phyloP scores from a whole-genome alignment of 176 grass and related monocot genomes.

The Panicum miliaceum region DNA sequence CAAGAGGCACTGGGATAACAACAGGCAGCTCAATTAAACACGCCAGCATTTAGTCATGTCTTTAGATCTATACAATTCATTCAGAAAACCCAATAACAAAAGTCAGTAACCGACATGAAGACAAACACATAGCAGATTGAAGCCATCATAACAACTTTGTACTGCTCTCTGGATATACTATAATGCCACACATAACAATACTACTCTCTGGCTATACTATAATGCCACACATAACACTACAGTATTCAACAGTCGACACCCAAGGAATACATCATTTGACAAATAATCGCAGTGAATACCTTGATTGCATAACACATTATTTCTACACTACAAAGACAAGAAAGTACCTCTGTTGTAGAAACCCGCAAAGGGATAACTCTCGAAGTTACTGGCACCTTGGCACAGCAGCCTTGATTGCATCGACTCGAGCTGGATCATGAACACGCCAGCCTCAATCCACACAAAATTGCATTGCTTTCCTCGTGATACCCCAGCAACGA shows the following conservation, averaged over 20 bases:
- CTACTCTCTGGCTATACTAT: neutral
- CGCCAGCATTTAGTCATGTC: neutral
- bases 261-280: neutral
- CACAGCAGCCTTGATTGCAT: neutral
- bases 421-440: neutral
- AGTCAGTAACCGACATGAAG: neutral
- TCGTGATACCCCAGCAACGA: slow-evolving; percentile 3
- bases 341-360: neutral
- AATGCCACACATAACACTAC: too few species aligned
- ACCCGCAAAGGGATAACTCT: neutral
- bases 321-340: neutral
- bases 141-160: neutral
- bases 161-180: neutral
- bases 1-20: neutral
- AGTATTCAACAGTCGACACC: too few species aligned
- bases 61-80: neutral
- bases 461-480: neutral
- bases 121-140: neutral
- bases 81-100: neutral
- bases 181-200: neutral
- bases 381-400: neutral
- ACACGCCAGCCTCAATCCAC: neutral
- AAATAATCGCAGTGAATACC: neutral
- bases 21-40: neutral
- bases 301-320: neutral